These are phyloP conservation scores for Hypoxylon sp. DNA, from an alignment of 2,329 filamentous ascomycete genomes.

Conservation along the genomic window DNA sequence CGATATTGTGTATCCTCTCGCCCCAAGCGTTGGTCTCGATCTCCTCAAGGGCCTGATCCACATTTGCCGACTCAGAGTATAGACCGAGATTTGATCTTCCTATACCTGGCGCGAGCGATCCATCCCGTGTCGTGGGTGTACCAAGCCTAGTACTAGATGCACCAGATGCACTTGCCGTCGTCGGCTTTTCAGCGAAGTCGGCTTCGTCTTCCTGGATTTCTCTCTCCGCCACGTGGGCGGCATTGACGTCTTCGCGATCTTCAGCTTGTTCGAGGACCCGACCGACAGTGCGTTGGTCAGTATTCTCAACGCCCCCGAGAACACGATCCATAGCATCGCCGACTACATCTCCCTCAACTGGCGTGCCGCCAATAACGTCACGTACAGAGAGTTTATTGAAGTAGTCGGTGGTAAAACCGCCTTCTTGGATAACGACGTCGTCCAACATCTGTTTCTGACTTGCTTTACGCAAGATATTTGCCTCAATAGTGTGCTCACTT, in stretches of 20 bases:
- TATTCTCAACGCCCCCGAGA: conserved; percentile 74
- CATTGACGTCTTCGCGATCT: conserved; percentile 90
- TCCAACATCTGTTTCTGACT: conserved; percentile 98
- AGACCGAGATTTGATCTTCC: conserved; percentile 56
- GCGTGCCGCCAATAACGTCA: conserved; percentile 73
- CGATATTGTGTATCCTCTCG: conserved; percentile 70
- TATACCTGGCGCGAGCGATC: conserved; percentile 51
- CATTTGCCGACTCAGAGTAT: conserved; percentile 55
- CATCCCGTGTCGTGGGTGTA: conserved; percentile 59
- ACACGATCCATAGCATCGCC: conserved; percentile 86
- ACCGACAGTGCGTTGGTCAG: conserved; percentile 72
- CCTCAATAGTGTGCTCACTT: conserved; percentile 95
- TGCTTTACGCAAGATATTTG: conserved; percentile 95
- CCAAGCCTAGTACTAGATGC: conserved; percentile 64
- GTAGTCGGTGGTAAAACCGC: conserved; percentile 97
- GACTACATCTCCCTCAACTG: conserved; percentile 64
- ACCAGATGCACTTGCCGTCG: conserved; percentile 59
- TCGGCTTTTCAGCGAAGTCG: conserved; percentile 79
- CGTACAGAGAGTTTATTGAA: conserved; percentile 81
- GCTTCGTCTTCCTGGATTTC: conserved; percentile 89
- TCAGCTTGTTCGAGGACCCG: conserved; percentile 89
- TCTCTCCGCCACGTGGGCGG: conserved; percentile 87
- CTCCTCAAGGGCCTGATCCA: conserved; percentile 53
- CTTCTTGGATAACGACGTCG: conserved; percentile 98
- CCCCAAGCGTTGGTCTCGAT: conserved; percentile 71